Evolutionary conservation across 768 basidiomycete genomes (phyloP).

Genomic region (Serpula lacrymans): DNA sequence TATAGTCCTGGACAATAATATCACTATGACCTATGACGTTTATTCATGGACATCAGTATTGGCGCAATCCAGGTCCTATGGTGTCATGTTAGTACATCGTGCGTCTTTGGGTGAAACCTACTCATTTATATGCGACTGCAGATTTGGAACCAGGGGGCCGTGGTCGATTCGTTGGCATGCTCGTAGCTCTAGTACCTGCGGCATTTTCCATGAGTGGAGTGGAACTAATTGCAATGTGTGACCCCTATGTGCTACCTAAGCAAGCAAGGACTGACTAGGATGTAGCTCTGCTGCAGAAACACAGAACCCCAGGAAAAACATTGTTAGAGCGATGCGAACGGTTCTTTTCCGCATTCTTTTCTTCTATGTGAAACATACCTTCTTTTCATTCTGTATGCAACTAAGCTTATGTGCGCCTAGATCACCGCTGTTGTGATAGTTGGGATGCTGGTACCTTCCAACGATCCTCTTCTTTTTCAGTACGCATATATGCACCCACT

Average conservation of each 20-base stretch:
- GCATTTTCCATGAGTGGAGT: conserved; percentile 79
- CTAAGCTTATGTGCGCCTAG: conserved; percentile 8
- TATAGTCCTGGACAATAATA: too few relatives aligned
- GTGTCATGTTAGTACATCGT: conserved; percentile 12
- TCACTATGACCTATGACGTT: too few relatives aligned
- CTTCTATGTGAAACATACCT: conserved; percentile 53
- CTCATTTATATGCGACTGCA: too few relatives aligned
- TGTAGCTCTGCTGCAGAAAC: conserved; percentile 72
- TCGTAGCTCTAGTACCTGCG: conserved; percentile 15
- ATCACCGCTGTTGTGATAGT: conserved; percentile 42
- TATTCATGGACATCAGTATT: conserved; percentile 13
- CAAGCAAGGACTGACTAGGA: conserved; percentile 7
- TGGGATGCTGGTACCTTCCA: conserved; percentile 75
- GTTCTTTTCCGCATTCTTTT: conserved; percentile 79
- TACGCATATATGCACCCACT: conserved; percentile 16
- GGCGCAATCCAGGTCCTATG: conserved; percentile 21
- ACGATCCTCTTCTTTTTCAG: conserved; percentile 51
- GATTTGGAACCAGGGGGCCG: conserved; percentile 16
- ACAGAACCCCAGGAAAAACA: conserved; percentile 73
- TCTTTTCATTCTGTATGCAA: not conserved
- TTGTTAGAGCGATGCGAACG: conserved; percentile 68
- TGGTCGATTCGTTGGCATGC: conserved; percentile 20
- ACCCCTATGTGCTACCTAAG: conserved; percentile 24
- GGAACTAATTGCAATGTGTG: conserved; percentile 69
- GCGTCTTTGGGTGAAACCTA: too few relatives aligned